Evolutionary conservation across 371 early-diverging fungal species (phyloP).

Genomic region (Coemansia sp.): DNA sequence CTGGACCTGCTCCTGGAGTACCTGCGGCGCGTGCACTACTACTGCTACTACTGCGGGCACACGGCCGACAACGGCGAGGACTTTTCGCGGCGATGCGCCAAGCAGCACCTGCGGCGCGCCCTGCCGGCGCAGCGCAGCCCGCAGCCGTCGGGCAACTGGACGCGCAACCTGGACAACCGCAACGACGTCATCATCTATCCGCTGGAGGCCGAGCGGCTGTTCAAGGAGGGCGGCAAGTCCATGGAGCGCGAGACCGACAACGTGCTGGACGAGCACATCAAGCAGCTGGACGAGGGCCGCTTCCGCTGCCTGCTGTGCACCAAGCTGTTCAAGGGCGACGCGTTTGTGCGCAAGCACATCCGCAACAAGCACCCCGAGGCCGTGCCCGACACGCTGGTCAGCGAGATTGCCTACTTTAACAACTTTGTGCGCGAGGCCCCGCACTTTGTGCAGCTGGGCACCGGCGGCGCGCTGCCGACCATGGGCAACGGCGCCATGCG

Average conservation of each 20-base stretch:
- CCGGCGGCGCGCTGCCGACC: conserved; percentile 28
- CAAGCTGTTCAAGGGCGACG: conserved; percentile 93
- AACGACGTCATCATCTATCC: conserved; percentile 65
- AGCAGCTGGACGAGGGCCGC: conserved; percentile 61
- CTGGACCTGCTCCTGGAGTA: conserved; percentile 85
- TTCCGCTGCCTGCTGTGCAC: conserved; percentile 87
- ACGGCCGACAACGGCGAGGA: conserved; percentile 84
- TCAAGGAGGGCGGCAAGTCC: conserved; percentile 67
- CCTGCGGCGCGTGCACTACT: conserved; percentile 86
- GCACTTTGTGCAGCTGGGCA: conserved; percentile 50
- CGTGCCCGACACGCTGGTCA: conserved; percentile 57
- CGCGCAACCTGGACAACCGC: conserved; percentile 60
- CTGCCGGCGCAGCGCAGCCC: conserved; percentile 44
- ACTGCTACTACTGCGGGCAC: conserved; percentile 90
- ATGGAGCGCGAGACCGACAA: conserved; percentile 63
- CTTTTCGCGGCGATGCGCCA: conserved; percentile 71
- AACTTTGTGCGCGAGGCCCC: conserved; percentile 78
- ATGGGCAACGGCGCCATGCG: conserved; percentile 25
- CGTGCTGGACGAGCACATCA: conserved; percentile 46
- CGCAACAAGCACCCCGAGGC: conserved; percentile 80
- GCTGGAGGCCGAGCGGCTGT: conserved; percentile 62
- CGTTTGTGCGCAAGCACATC: conserved; percentile 93
- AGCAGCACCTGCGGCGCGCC: conserved; percentile 63
- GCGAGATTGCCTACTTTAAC: conserved; percentile 71
- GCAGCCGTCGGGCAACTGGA: conserved; percentile 50